Conservation (phyloP, 495 filamentous ascomycete genomes). For the Thozetella sp. region DNA sequence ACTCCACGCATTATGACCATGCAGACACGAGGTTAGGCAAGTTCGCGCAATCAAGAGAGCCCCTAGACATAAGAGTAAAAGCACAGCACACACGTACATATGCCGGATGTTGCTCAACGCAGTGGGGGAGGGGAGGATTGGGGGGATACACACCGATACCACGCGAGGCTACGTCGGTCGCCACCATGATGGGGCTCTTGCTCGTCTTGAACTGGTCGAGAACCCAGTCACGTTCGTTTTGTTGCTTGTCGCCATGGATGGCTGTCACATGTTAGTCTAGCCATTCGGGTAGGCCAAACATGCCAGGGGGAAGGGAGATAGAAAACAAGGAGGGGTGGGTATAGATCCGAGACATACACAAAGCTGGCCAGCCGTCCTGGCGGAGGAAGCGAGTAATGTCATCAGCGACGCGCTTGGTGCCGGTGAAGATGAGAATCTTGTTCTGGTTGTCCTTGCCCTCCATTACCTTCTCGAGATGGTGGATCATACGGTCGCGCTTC, state of each 20-base stretch:
- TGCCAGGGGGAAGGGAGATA: background rate
- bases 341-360: slow-evolving; percentile 84
- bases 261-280: slow-evolving; percentile 61
- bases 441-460: slow-evolving; percentile 75
- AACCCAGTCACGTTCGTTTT: slow-evolving; percentile 99
- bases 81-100: slow-evolving; percentile 69
- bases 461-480: slow-evolving; percentile 99
- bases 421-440: slow-evolving; percentile 95
- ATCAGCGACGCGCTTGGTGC: slow-evolving; percentile 97
- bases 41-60: slow-evolving; percentile 76
- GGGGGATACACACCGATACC: slow-evolving; percentile 98
- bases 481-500: slow-evolving; percentile 96
- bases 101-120: slow-evolving; percentile 64
- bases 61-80: slow-evolving; percentile 84
- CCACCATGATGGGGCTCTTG: slow-evolving; percentile 94
- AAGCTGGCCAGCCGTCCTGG: slow-evolving; percentile 97
- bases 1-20: slow-evolving; percentile 75
- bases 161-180: slow-evolving; percentile 97
- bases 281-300: background rate
- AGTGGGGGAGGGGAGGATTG: slow-evolving; percentile 45
- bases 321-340: too few species aligned
- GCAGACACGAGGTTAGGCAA: slow-evolving; percentile 83
- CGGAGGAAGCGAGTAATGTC: slow-evolving; percentile 98
- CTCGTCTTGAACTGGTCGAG: slow-evolving; percentile 99
- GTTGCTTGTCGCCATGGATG: slow-evolving; percentile 99